phyloP scores from a whole-genome alignment of 352 stramenopile genomes.

The Phytopythium boreale region DNA sequence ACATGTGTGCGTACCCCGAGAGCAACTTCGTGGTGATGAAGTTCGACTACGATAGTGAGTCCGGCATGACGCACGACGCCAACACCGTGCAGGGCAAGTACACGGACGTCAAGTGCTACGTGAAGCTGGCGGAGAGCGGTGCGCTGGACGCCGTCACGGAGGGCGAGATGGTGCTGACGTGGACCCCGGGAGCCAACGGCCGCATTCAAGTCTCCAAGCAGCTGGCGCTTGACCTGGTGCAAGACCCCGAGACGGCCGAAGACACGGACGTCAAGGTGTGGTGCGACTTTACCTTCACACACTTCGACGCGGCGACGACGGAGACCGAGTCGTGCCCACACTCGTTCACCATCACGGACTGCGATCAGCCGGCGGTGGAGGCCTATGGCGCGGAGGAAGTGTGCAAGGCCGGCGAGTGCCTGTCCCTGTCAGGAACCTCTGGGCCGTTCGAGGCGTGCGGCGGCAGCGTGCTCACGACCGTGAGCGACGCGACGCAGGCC shows the following conservation, averaged over 20 bases:
- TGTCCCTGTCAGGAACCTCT: not conserved
- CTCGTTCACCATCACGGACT: not conserved
- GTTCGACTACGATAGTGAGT: not conserved
- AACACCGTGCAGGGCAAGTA: not conserved
- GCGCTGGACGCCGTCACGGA: not conserved
- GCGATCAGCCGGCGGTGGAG: not conserved
- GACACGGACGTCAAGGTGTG: slow-evolving; percentile 1
- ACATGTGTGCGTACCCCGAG: not conserved
- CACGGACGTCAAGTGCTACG: not conserved
- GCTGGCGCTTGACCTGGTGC: not conserved
- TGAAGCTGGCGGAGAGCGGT: not conserved
- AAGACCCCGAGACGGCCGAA: not conserved
- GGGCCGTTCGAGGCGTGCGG: not conserved
- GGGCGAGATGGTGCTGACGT: not conserved
- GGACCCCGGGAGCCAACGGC: not conserved
- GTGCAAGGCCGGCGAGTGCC: not conserved
- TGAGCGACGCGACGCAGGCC: not conserved
- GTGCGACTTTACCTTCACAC: not conserved
- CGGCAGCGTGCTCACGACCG: not conserved
- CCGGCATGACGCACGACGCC: not conserved
- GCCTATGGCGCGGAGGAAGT: not conserved
- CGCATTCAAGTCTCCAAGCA: not conserved
- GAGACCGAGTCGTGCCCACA: not conserved
- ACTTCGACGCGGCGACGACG: not conserved
- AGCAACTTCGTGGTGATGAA: not conserved